Percentiles rank a stretch among this genome's conserved stretches.
phyloP scores from a whole-genome alignment of 1,139 yeast species.

The Blastobotrys persicus region DNA sequence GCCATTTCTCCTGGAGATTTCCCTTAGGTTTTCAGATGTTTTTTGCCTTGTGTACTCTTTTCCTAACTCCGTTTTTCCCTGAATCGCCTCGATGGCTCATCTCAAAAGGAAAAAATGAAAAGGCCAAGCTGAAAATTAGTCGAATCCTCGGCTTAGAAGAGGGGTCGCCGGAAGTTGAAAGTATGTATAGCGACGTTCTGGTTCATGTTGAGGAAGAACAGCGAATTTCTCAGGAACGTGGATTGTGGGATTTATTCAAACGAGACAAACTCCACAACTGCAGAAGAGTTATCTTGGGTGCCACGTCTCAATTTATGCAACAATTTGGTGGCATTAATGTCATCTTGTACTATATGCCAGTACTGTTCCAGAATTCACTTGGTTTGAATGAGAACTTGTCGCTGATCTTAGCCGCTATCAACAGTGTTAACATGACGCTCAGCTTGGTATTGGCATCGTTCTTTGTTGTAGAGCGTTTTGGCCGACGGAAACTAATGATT shows the following conservation, averaged over 20 bases:
- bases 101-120: conserved; percentile 56
- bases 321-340: conserved; percentile 16
- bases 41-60: conserved; percentile 3
- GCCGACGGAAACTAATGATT: conserved; percentile 46
- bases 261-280: conserved; percentile 13
- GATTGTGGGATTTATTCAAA: conserved; percentile 11
- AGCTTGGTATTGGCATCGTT: conserved; percentile 33
- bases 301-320: conserved; percentile 11
- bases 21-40: conserved; percentile 12
- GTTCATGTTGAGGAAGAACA: conserved; percentile 10
- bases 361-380: conserved; percentile 10
- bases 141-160: conserved; percentile 7
- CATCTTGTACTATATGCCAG: conserved; percentile 36
- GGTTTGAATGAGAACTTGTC: conserved; percentile 7
- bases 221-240: background rate
- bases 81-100: conserved; percentile 66
- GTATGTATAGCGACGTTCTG: conserved; percentile 3
- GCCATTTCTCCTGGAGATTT: conserved; percentile 9
- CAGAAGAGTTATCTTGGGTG: conserved; percentile 14
- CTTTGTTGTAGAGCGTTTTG: conserved; percentile 47
- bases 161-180: conserved; percentile 9
- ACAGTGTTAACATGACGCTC: conserved; percentile 16
- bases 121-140: conserved; percentile 43
- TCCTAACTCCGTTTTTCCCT: conserved; percentile 13
- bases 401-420: conserved; percentile 12